Conservation (phyloP, 495 filamentous ascomycete genomes). For the Tuber borchii region DNA sequence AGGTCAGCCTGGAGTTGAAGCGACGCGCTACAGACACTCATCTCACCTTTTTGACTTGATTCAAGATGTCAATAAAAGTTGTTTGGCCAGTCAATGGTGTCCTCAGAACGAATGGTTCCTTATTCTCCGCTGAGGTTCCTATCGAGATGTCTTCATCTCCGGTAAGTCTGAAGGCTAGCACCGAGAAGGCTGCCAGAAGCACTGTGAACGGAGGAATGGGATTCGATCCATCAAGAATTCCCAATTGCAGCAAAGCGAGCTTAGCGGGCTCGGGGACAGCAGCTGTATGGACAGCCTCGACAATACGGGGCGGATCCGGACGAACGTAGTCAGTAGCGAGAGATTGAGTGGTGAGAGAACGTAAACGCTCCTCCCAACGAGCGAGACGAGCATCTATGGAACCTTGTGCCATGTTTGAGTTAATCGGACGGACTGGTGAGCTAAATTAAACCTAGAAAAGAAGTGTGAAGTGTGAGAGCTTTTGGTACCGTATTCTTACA, state of each 20-base stretch:
- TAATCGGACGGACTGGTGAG: background rate
- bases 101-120: constrained; percentile 50
- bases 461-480: background rate
- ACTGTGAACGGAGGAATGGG: constrained; percentile 47
- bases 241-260: constrained; percentile 45
- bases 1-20: constrained; percentile 11
- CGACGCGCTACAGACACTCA: background rate
- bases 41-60: constrained; percentile 49
- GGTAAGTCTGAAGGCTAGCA: constrained; percentile 50
- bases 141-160: constrained; percentile 52
- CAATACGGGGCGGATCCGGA: constrained; percentile 43
- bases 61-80: constrained; percentile 46
- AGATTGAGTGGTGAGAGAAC: constrained; percentile 49
- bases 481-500: too few relatives aligned
- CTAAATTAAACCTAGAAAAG: background rate
- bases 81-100: constrained; percentile 45
- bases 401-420: background rate
- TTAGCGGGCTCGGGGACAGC: constrained; percentile 44
- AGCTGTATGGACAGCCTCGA: constrained; percentile 51
- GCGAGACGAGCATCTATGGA: constrained; percentile 46
- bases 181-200: constrained; percentile 48
- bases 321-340: constrained; percentile 50
- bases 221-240: constrained; percentile 43
- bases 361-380: constrained; percentile 49
- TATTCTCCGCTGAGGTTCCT: constrained; percentile 47